A percentile compares a stretch with the other conserved stretches of the same genome.
Conservation (phyloP, 176 grass and related monocot species). For the Thinopyrum elongatum region DNA sequence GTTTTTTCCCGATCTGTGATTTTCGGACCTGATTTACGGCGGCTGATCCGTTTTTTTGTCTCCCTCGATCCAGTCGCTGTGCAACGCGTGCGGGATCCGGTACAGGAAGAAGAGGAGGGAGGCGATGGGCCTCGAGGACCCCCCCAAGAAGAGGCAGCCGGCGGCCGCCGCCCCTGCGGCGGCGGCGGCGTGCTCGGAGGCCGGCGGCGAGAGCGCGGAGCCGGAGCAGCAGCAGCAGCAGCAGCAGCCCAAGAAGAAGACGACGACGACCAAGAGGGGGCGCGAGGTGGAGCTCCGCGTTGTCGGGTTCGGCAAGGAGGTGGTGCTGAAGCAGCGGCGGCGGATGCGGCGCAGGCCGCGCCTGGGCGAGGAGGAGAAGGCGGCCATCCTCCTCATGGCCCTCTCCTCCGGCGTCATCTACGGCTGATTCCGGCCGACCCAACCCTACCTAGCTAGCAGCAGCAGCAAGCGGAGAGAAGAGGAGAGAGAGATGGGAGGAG, state of each 20-base stretch:
- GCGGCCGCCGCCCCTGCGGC: background rate
- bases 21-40: background rate
- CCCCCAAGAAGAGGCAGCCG: constrained; percentile 54
- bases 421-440: constrained; percentile 30
- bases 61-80: constrained; percentile 59
- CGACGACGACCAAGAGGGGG: constrained; percentile 10
- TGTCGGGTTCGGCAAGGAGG: constrained; percentile 56
- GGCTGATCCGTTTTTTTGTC: background rate
- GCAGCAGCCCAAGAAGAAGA: constrained; percentile 39
- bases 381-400: constrained; percentile 88
- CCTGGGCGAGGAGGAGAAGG: constrained; percentile 69
- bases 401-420: constrained; percentile 84
- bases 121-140: constrained; percentile 41
- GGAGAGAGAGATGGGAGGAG: background rate
- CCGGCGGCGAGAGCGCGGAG: constrained; percentile 23
- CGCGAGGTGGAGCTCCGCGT: constrained; percentile 38
- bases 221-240: background rate
- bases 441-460: background rate
- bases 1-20: constrained; percentile 21
- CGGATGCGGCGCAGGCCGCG: constrained; percentile 57
- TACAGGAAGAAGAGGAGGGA: constrained; percentile 87
- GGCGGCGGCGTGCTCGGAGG: constrained; percentile 34
- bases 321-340: constrained; percentile 67
- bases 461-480: background rate
- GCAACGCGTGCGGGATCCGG: constrained; percentile 98